Base-by-base conservation (phyloP, 257 asterid genomes). In the Solanum medicagineum region DNA sequence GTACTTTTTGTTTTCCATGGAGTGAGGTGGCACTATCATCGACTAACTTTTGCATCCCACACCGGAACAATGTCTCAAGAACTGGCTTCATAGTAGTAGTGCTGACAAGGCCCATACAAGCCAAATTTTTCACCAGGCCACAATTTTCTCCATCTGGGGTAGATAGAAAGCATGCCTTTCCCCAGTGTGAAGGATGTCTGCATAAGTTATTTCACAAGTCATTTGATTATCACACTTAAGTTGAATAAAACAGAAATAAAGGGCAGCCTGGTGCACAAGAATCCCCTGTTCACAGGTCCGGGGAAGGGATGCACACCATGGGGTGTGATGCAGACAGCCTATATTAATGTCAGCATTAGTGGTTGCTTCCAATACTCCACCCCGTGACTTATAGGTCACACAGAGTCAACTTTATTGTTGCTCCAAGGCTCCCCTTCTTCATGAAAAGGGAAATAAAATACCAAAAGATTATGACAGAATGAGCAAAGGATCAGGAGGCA, bases 141-240 rank as follows among this genome's bases (percentile, higher is more conserved):
- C 98, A 95, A 85, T 95, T 97, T 92, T 97, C 99, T 85, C 99
- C 99, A 81, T 97, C 98, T 7, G 99, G 95, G 9, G 98, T 97
- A 11, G 99, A 95, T 87, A 97, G 97, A 89, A 89, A 94, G 90
- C 99, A 97, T 36, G 95, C 85, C 93, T 91, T 95, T 77, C 98
- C 99, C 99, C 98, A 95, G 87, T 97, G 98, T 70, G 99, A 97
- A 83, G 98, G 98, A 86, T 97, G 97, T 51, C 98, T 96, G 94
- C 87, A 91, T 44, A 68, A 87, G 70, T 74, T 83, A 81, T 80
- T 80, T 85, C n/a, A 86, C 86, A 51, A 85, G 63, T 75, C 86
- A 84, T 81, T 68, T 85, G 84, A 75, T 74, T 87, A 24, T 55
- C 80, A 79, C 42, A 19, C 42, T 82, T 51, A 82, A 49, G 74